Base-by-base conservation (phyloP, 805 yeast genomes). In the Candida sithepensis region DNA sequence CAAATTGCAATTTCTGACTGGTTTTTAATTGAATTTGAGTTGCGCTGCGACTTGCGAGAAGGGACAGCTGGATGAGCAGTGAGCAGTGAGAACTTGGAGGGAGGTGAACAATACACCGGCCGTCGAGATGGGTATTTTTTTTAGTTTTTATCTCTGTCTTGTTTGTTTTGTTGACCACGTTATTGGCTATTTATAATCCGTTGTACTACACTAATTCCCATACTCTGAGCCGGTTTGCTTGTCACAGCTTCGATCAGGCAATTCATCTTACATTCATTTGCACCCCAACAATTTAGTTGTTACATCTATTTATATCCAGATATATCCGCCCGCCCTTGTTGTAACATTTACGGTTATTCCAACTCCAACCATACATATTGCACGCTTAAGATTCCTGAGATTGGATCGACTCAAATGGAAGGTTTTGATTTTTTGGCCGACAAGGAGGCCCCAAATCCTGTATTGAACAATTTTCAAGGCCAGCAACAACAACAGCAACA, bases 381-480 rank as follows among this genome's bases (percentile, higher is more conserved):
- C n/a, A n/a, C n/a, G n/a, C n/a, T n/a, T n/a, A n/a, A n/a, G n/a
- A n/a, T n/a, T n/a, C n/a, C n/a, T n/a, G n/a, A n/a, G n/a, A n/a
- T n/a, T n/a, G n/a, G n/a, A 30, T 30, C 34, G 14, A 30, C 14
- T 14, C 5, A 30, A 30, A 30, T 51, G 60, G 55, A 52, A 34
- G 44, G 39, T 21, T 56, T 53, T 43, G 55, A 49, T 24, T 54
- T 53, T 26, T 47, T 50, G 28, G 37, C 42, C 22, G 52, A 44
- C n/a, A 52, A 51, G 41, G 49, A 48, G n/a, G 41, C 41, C 24
- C 34, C 39, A 6, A 28, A 30, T 9, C 41, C 51, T 20, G 21
- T 45, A 7, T 26, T 42, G 44, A 42, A 45, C 16, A 34, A 33
- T 19, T 30, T 8, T 23, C 38, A 18, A 2, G 21, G 38, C 2